Conservation (phyloP, 2,329 filamentous ascomycete genomes). For the Trichoderma lentiforme region DNA sequence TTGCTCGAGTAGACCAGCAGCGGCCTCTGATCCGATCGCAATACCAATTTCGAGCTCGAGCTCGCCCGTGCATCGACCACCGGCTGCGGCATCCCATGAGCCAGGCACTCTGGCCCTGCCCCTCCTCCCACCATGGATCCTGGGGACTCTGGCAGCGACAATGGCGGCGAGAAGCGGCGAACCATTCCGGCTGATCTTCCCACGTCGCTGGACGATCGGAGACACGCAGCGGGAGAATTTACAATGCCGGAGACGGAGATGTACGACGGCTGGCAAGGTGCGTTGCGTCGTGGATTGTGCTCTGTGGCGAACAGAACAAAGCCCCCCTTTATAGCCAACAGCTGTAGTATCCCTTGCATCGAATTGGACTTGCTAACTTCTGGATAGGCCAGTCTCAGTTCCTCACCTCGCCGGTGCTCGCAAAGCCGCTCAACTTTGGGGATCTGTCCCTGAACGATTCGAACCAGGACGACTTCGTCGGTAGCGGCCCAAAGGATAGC, state of each 20-base stretch:
- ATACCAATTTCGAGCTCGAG: neutral
- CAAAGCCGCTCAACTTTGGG: slow-evolving; percentile 77
- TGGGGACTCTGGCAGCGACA: slow-evolving; percentile 45
- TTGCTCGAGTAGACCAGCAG: neutral
- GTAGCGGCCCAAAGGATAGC: slow-evolving; percentile 64
- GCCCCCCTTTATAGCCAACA: neutral
- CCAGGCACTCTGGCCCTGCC: slow-evolving; percentile 34
- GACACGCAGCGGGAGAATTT: slow-evolving; percentile 58
- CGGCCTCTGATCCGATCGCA: neutral
- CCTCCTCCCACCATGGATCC: slow-evolving; percentile 55
- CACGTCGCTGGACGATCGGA: slow-evolving; percentile 85
- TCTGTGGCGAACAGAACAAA: neutral
- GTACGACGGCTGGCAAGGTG: slow-evolving; percentile 98
- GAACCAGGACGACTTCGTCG: slow-evolving; percentile 62
- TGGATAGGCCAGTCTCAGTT: slow-evolving; percentile 86
- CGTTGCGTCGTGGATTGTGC: slow-evolving; percentile 32
- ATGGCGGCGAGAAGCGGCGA: slow-evolving; percentile 41
- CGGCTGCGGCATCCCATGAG: slow-evolving; percentile 30
- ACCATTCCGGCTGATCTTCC: slow-evolving; percentile 80
- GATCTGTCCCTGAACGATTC: slow-evolving; percentile 80
- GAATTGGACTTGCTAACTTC: slow-evolving; percentile 24
- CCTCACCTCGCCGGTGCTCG: slow-evolving; percentile 78
- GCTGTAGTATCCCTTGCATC: neutral
- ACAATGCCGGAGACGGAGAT: slow-evolving; percentile 84
- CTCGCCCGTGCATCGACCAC: neutral